phyloP scores from a whole-genome alignment of 495 filamentous ascomycete species.

The Entonaema liquescens region DNA sequence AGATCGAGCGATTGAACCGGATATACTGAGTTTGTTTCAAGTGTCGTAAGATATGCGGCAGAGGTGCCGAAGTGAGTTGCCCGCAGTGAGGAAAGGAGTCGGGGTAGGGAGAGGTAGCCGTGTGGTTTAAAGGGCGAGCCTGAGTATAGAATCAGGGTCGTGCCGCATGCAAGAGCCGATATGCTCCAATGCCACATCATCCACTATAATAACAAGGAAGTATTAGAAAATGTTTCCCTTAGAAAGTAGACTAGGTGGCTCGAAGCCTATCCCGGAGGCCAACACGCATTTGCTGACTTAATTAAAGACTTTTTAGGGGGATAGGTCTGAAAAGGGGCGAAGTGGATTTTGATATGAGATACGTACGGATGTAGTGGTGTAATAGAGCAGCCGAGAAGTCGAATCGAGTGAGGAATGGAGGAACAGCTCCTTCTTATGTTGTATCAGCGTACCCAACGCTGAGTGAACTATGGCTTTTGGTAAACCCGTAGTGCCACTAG shows the following conservation, averaged over 20 bases:
- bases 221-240: not conserved
- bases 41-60: slow-evolving; percentile 88
- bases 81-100: slow-evolving; percentile 52
- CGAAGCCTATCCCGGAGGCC: not conserved
- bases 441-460: slow-evolving; percentile 83
- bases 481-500: slow-evolving; percentile 86
- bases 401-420: slow-evolving; percentile 78
- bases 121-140: slow-evolving; percentile 81
- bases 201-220: slow-evolving; percentile 54
- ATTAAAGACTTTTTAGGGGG: no score
- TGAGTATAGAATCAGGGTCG: slow-evolving; percentile 86
- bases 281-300: no score
- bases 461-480: slow-evolving; percentile 95
- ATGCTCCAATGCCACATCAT: slow-evolving; percentile 99
- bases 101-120: slow-evolving; percentile 53
- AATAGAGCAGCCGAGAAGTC: slow-evolving; percentile 72
- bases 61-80: slow-evolving; percentile 94
- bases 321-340: not conserved
- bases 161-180: slow-evolving; percentile 79
- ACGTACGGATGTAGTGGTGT: slow-evolving; percentile 75
- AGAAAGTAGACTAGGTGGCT: not conserved
- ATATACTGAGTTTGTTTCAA: slow-evolving; percentile 80
- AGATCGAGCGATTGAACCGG: slow-evolving; percentile 65
- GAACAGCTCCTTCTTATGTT: slow-evolving; percentile 93
- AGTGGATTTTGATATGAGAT: not conserved